Evolutionary conservation across 2,329 filamentous ascomycete species (phyloP).

Genomic region (Graphilbum ipis-grandicollis): DNA sequence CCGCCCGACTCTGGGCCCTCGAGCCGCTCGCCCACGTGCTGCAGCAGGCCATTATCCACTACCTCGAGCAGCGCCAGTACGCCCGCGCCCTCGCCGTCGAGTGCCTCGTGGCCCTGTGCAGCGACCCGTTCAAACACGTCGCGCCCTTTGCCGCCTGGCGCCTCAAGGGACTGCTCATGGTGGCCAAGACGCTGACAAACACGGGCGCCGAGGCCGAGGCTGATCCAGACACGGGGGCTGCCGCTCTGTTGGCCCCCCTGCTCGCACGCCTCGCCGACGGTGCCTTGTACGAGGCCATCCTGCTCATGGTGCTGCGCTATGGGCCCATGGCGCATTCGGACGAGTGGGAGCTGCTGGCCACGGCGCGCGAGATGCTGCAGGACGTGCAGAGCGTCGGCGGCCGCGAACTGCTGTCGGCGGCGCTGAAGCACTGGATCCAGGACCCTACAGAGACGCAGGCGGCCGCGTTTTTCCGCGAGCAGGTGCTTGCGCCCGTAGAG

Average conservation of each 20-base stretch:
- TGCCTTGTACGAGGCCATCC: conserved; percentile 33
- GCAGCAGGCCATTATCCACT: conserved; percentile 26
- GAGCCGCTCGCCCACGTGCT: conserved; percentile 29
- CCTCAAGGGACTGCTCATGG: conserved; percentile 30
- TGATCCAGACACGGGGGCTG: too few species aligned
- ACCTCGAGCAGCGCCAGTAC: conserved; percentile 23
- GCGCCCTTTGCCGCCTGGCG: conserved; percentile 32
- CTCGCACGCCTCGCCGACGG: conserved; percentile 31
- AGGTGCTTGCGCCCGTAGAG: conserved; percentile 29
- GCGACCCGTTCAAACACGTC: conserved; percentile 31
- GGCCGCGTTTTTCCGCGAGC: conserved; percentile 28
- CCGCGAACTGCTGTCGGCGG: conserved; percentile 23
- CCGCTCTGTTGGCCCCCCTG: conserved; percentile 10
- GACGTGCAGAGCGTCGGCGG: conserved; percentile 30
- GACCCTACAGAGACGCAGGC: conserved; percentile 22
- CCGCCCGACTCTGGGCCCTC: conserved; percentile 25
- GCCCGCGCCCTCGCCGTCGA: conserved; percentile 26
- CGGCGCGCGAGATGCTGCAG: conserved; percentile 27
- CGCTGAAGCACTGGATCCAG: conserved; percentile 26
- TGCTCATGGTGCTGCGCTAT: conserved; percentile 27
- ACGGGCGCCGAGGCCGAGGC: too few species aligned
- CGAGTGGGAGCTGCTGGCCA: conserved; percentile 26
- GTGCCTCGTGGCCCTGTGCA: conserved; percentile 27
- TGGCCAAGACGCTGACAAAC: conserved; percentile 34
- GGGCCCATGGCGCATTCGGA: conserved; percentile 23